Evolutionary conservation across 1,139 yeast genomes (phyloP).

Genomic region (Yamadazyma spencermartinsiae): DNA sequence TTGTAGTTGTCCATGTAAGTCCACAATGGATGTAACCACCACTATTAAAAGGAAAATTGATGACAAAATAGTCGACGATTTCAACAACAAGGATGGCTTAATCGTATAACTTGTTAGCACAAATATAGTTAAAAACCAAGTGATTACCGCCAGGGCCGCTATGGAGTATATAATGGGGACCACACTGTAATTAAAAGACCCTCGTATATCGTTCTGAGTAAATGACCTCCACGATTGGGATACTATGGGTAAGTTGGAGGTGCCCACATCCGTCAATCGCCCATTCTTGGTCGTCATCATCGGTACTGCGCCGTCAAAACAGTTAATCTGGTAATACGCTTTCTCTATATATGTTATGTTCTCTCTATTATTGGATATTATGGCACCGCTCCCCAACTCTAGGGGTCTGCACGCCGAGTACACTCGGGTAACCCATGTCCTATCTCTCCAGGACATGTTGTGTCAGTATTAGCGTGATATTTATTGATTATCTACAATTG

Average conservation of each 20-base stretch:
- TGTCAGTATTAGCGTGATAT: neutral
- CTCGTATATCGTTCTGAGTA: conserved; percentile 29
- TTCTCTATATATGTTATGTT: conserved; percentile 20
- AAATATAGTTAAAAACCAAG: conserved; percentile 62
- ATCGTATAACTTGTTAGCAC: conserved; percentile 61
- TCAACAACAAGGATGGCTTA: conserved; percentile 51
- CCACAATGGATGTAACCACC: conserved; percentile 47
- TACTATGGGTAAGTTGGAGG: conserved; percentile 40
- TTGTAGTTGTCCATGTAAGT: conserved; percentile 50
- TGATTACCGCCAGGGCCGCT: conserved; percentile 64
- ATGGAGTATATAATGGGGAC: conserved; percentile 63
- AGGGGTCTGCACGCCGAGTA: conserved; percentile 37
- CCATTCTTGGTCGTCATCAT: conserved; percentile 45
- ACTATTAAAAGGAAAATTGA: conserved; percentile 55
- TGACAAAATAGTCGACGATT: conserved; percentile 47
- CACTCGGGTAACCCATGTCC: conserved; percentile 24
- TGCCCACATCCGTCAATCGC: conserved; percentile 25
- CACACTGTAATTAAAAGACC: conserved; percentile 55
- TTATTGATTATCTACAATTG: neutral
- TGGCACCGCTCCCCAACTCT: conserved; percentile 33
- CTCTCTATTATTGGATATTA: conserved; percentile 28
- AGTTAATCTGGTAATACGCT: conserved; percentile 35
- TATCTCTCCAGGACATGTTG: conserved; percentile 41
- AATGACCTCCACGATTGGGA: conserved; percentile 42
- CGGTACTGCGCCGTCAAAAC: conserved; percentile 41